Base-by-base conservation (phyloP, 176 grass and related monocot genomes). In the Olyra latifolia region DNA sequence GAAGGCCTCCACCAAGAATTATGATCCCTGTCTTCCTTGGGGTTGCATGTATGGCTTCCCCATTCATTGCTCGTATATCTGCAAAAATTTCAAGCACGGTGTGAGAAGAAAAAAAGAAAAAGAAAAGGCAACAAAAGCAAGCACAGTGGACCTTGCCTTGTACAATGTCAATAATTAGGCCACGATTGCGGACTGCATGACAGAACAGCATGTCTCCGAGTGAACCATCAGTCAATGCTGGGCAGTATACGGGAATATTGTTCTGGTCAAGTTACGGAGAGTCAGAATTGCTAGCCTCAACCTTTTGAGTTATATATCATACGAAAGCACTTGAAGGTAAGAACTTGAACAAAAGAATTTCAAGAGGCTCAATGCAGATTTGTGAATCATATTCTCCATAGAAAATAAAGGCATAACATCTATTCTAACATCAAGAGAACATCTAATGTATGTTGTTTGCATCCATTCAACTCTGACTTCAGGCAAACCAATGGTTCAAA, bases 151-250 rank as follows among this genome's bases (percentile, higher is more conserved):
- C 68, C 60, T 17, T 95, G 91, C 95, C 92, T 91, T 93, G 90
- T 65, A 98, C 95, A 69, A 98, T 98, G 66, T 98, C 95, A 82
- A 98, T 89, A 73, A 95, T 65, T 83, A 98, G 86, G 80, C 95
- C 95, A 86, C 90, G 95, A 71, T 84, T 95, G 45, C 76, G 85
- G 46, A 98, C 88, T 80, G 95, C 85, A 52, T 98, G 95, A 77
- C 95, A 95, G 54, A 93, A 98, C 39, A 98, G 20, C 92, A 98
- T 98, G 86, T 95, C 95, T 54, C 95, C 95, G 23, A 98, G 74
- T 81, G 95, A 98, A 83, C 95, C 95, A 93, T 98, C 95, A 61
- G 95, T 98, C 81, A 98, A 80, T 49, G 88, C 77, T 14, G 92
- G 95, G 65, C 95, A 95, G 83, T 92, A 98, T 49, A 98, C 92